Conservation (phyloP, 208 protist species). For the Eutreptiella sp. region DNA sequence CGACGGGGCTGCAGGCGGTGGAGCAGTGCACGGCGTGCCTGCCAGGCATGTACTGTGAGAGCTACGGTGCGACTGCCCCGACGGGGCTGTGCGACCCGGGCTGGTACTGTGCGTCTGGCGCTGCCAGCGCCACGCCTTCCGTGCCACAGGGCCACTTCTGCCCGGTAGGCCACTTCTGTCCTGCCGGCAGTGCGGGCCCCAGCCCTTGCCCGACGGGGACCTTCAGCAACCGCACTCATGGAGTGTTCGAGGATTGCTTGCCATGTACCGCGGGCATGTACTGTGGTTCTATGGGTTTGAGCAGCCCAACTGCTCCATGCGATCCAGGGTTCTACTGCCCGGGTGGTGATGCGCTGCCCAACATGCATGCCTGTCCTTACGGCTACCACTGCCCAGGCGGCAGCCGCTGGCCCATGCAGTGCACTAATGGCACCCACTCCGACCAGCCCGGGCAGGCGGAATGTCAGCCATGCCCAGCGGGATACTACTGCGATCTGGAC, state of each 20-base stretch:
- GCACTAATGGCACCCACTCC: slow-evolving; percentile 9
- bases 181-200: not conserved
- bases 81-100: slow-evolving; percentile 25
- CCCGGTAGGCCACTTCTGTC: slow-evolving; percentile 29
- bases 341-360: slow-evolving; percentile 4
- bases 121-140: slow-evolving; percentile 12
- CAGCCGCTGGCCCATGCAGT: not conserved
- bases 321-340: slow-evolving; percentile 43
- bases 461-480: slow-evolving; percentile 32
- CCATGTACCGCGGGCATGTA: slow-evolving; percentile 22
- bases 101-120: slow-evolving; percentile 30
- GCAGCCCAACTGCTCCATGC: slow-evolving; percentile 22
- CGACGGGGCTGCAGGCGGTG: not conserved
- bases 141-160: slow-evolving; percentile 27
- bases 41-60: slow-evolving; percentile 31
- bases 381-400: slow-evolving; percentile 35
- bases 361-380: slow-evolving; percentile 24
- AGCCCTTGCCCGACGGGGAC: slow-evolving; percentile 31
- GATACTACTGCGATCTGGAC: slow-evolving; percentile 34
- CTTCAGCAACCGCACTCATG: slow-evolving; percentile 13
- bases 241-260: slow-evolving; percentile 2
- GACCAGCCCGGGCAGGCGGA: not conserved
- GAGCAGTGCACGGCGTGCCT: slow-evolving; percentile 24
- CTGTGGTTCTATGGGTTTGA: slow-evolving; percentile 23
- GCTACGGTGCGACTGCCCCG: slow-evolving; percentile 2